These are phyloP conservation scores for Theobroma cacao DNA, from an alignment of 345 rosid genomes.

Conservation along the genomic window DNA sequence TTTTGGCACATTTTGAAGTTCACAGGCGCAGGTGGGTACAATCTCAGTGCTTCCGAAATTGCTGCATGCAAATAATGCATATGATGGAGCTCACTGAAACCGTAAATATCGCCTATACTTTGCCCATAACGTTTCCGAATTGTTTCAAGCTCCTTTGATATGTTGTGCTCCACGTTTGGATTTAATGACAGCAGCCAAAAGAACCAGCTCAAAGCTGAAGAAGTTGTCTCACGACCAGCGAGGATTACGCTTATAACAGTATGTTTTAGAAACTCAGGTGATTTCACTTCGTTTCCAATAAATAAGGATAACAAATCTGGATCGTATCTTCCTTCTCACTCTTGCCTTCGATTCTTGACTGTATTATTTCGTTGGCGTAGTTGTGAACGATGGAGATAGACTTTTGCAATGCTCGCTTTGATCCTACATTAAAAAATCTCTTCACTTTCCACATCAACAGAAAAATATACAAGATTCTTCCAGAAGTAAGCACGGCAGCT, in stretches of 20 bases:
- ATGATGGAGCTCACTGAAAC: slow-evolving; percentile 22
- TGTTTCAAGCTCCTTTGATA: slow-evolving; percentile 26
- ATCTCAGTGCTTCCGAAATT: slow-evolving; percentile 40
- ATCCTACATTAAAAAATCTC: slow-evolving; percentile 32
- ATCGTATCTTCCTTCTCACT: slow-evolving; percentile 2
- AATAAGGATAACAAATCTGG: slow-evolving; percentile 35
- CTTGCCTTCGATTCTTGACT: slow-evolving; percentile 22
- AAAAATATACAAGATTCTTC: too few species aligned
- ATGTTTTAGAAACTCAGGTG: not conserved
- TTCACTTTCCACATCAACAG: too few species aligned
- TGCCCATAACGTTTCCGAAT: slow-evolving; percentile 1
- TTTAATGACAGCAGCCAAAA: slow-evolving; percentile 33
- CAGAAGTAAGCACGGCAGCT: too few species aligned
- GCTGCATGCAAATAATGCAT: slow-evolving; percentile 44
- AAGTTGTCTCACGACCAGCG: slow-evolving; percentile 47
- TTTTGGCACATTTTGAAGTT: slow-evolving; percentile 25
- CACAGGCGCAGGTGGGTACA: slow-evolving; percentile 46
- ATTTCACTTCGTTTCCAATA: slow-evolving; percentile 1
- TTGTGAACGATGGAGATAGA: slow-evolving; percentile 21
- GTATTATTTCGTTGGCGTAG: slow-evolving; percentile 23
- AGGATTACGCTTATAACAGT: slow-evolving; percentile 43
- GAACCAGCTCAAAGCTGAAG: slow-evolving; percentile 45
- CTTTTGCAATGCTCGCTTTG: slow-evolving; percentile 30
- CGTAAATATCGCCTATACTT: slow-evolving; percentile 5
- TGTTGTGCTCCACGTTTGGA: slow-evolving; percentile 25